Evolutionary conservation across 1,284 basidiomycete species (phyloP).

Genomic region (Lentinula novae-zelandiae): DNA sequence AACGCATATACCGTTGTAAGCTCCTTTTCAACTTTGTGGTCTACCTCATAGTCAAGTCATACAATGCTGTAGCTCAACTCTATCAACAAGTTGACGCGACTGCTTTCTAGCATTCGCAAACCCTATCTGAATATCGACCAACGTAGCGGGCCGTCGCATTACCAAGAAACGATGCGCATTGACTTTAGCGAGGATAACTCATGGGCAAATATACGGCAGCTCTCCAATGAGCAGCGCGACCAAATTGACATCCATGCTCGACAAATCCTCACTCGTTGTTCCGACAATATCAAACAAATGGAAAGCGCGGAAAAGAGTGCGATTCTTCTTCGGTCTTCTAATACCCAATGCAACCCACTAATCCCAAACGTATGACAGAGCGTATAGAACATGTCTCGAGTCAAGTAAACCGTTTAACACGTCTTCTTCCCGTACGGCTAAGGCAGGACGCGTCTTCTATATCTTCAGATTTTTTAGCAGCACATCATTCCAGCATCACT

Average conservation of each 20-base stretch:
- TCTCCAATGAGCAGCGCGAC: constrained; percentile 84
- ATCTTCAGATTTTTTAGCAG: constrained; percentile 70
- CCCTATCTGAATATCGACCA: constrained; percentile 78
- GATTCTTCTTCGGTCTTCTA: constrained; percentile 22
- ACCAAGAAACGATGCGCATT: constrained; percentile 48
- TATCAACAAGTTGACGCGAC: constrained; percentile 63
- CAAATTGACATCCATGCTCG: constrained; percentile 89
- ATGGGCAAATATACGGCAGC: constrained; percentile 67
- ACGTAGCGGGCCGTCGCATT: constrained; percentile 42
- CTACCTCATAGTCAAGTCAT: constrained; percentile 11
- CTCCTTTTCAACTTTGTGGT: constrained; percentile 10
- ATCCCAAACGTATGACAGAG: constrained; percentile 36
- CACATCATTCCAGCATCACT: constrained; percentile 80
- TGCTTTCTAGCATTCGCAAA: constrained; percentile 68
- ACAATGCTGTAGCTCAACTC: constrained; percentile 55
- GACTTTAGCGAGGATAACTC: constrained; percentile 51
- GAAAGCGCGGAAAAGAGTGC: constrained; percentile 82
- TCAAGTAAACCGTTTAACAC: constrained; percentile 56
- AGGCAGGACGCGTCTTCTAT: constrained; percentile 54
- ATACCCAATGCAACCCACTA: not conserved
- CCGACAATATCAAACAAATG: constrained; percentile 82
- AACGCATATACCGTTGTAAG: constrained; percentile 76
- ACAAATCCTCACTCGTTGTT: constrained; percentile 76
- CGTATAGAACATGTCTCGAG: constrained; percentile 62
- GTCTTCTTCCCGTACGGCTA: constrained; percentile 64